Evolutionary conservation across 2,329 filamentous ascomycete species (phyloP).

Genomic region (Exophiala calicioides): DNA sequence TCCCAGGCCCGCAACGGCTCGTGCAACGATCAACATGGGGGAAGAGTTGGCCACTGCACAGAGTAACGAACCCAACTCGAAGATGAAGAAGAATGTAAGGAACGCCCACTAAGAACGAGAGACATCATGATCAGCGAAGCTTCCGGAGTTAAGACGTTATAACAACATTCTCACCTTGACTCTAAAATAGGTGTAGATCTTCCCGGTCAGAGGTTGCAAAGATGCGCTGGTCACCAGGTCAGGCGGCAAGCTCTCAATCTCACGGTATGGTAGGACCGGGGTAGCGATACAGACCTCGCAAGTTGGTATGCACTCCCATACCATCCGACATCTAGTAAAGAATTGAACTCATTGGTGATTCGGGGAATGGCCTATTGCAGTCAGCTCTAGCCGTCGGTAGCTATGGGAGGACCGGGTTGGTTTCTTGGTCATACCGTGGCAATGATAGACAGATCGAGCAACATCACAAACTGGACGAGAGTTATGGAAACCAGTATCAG

Average conservation of each 20-base stretch:
- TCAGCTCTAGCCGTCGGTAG: neutral
- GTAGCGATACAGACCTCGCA: conserved; percentile 32
- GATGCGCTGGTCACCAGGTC: conserved; percentile 42
- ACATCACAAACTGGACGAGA: conserved; percentile 49
- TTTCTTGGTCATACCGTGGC: conserved; percentile 42
- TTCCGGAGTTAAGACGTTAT: neutral
- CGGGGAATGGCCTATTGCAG: conserved; percentile 49
- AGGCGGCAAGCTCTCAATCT: conserved; percentile 15
- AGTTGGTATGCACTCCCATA: conserved; percentile 45
- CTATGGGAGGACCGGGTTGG: neutral
- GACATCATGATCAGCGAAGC: neutral
- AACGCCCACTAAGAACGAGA: conserved; percentile 29
- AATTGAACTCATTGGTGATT: conserved; percentile 48
- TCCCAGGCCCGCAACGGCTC: conserved; percentile 35
- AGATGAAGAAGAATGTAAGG: conserved; percentile 33
- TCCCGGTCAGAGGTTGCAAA: conserved; percentile 56
- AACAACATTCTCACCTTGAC: too few relatives aligned
- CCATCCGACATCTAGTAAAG: conserved; percentile 38
- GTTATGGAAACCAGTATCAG: conserved; percentile 41
- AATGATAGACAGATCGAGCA: conserved; percentile 57
- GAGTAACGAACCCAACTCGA: conserved; percentile 35
- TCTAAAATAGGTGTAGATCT: conserved; percentile 50
- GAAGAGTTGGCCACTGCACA: conserved; percentile 34
- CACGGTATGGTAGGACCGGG: neutral
- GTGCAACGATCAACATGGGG: conserved; percentile 36